Percentiles rank a stretch among this genome's conserved stretches.
Conservation (phyloP, 495 filamentous ascomycete genomes). For the Podospora comata region DNA sequence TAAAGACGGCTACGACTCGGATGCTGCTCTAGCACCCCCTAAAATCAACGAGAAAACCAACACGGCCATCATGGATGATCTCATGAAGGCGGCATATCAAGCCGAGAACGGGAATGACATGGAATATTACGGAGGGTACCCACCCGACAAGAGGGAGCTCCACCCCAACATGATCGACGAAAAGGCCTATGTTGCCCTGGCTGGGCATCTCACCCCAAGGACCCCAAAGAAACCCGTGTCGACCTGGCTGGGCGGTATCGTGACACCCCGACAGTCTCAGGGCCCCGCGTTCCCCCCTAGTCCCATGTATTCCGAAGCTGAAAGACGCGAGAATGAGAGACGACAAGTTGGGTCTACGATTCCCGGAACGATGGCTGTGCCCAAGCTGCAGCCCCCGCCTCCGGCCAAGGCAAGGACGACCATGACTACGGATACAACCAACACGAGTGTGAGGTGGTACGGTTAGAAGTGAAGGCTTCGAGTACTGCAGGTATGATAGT, state of each 20-base stretch:
- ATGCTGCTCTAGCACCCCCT: conserved; percentile 6
- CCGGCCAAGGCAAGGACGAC: conserved; percentile 19
- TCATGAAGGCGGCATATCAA: conserved; percentile 29
- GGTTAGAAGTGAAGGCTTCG: conserved; percentile 2
- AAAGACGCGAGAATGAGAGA: not conserved
- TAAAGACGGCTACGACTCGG: conserved; percentile 1
- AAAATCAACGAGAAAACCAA: conserved; percentile 23
- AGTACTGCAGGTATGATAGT: not conserved
- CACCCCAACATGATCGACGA: conserved; percentile 21
- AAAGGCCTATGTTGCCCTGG: conserved; percentile 22
- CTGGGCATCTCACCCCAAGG: conserved; percentile 17
- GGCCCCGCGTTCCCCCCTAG: conserved; percentile 21
- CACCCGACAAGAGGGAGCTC: not conserved
- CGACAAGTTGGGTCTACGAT: not conserved
- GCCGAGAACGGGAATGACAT: conserved; percentile 23
- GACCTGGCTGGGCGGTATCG: conserved; percentile 22
- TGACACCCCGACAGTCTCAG: conserved; percentile 20
- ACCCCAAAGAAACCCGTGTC: conserved; percentile 19
- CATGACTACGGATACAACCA: conserved; percentile 24
- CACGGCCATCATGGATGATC: conserved; percentile 29
- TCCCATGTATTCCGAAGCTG: not conserved
- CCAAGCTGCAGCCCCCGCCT: conserved; percentile 14
- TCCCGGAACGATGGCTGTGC: conserved; percentile 10
- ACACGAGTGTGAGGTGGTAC: conserved; percentile 16
- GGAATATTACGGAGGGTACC: conserved; percentile 11